Evolutionary conservation across 495 filamentous ascomycete species (phyloP).

Genomic region (Penicillium samsonianum): DNA sequence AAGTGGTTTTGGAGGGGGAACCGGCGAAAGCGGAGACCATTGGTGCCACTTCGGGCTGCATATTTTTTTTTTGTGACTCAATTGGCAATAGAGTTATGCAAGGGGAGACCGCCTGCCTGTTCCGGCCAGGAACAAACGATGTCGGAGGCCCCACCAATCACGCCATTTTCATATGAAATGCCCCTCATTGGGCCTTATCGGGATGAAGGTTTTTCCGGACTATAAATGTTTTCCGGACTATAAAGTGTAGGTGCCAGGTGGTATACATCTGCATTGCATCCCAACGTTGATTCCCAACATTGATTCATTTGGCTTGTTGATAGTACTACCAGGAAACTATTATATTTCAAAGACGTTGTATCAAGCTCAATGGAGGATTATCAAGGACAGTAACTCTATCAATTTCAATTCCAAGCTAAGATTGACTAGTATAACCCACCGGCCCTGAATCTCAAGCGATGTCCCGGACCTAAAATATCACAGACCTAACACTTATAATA

Average conservation of each 20-base stretch:
- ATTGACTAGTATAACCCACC: background rate
- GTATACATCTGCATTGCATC: background rate
- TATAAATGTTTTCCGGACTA: too few relatives aligned
- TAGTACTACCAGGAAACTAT: background rate
- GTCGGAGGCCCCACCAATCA: constrained; percentile 13
- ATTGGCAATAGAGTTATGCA: constrained; percentile 10
- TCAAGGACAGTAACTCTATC: background rate
- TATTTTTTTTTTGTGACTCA: constrained; percentile 11
- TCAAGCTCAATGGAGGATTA: background rate
- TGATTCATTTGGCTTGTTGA: background rate
- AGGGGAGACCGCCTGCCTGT: constrained; percentile 1
- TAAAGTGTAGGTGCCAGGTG: background rate
- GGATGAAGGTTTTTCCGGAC: background rate
- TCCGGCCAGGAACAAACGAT: constrained; percentile 9
- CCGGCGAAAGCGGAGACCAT: constrained; percentile 15
- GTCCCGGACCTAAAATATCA: too few relatives aligned
- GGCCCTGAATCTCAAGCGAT: too few relatives aligned
- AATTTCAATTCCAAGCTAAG: background rate
- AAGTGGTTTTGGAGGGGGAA: constrained; percentile 4
- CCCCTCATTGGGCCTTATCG: background rate
- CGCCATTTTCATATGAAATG: constrained; percentile 5
- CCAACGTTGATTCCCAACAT: background rate
- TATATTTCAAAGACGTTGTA: background rate
- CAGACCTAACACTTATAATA: too few relatives aligned
- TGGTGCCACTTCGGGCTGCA: constrained; percentile 1